Conservation (phyloP, 2,329 filamentous ascomycete species). For the Clarireedia sp. region DNA sequence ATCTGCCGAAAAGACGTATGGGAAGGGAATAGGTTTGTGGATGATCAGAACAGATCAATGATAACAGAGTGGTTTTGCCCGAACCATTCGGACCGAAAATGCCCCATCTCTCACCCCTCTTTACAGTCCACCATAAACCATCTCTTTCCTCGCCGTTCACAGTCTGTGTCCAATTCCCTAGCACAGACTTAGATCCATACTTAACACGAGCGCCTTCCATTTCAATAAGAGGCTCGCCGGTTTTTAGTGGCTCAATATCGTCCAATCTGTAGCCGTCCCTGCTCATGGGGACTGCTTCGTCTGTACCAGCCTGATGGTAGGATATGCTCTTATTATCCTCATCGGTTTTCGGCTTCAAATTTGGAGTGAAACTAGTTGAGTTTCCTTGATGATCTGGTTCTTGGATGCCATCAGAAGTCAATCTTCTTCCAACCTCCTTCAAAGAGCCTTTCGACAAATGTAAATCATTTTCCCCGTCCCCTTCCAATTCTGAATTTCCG, state of each 20-base stretch:
- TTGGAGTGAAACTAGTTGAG: background rate
- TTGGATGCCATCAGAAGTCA: slow-evolving; percentile 24
- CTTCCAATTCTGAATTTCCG: slow-evolving; percentile 21
- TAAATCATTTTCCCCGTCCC: slow-evolving; percentile 7
- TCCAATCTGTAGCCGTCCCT: slow-evolving; percentile 22
- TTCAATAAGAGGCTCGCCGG: slow-evolving; percentile 68
- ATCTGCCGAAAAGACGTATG: slow-evolving; percentile 76
- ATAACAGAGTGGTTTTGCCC: slow-evolving; percentile 91
- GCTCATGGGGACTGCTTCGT: background rate
- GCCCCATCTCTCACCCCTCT: slow-evolving; percentile 79
- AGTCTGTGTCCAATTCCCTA: slow-evolving; percentile 71
- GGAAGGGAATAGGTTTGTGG: slow-evolving; percentile 88
- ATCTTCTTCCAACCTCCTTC: slow-evolving; percentile 23
- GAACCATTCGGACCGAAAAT: slow-evolving; percentile 92
- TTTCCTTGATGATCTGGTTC: slow-evolving; percentile 8
- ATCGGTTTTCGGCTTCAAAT: too few species aligned
- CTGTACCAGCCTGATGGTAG: background rate
- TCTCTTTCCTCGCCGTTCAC: slow-evolving; percentile 37
- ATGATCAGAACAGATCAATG: slow-evolving; percentile 89
- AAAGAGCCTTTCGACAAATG: slow-evolving; percentile 20
- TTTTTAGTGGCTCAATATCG: slow-evolving; percentile 15
- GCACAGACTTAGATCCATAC: slow-evolving; percentile 68
- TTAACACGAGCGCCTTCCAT: slow-evolving; percentile 78
- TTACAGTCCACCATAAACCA: slow-evolving; percentile 77
- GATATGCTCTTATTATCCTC: too few species aligned